Evolutionary conservation across 352 stramenopile species (phyloP).

Genomic region (Achlya hypogyna): DNA sequence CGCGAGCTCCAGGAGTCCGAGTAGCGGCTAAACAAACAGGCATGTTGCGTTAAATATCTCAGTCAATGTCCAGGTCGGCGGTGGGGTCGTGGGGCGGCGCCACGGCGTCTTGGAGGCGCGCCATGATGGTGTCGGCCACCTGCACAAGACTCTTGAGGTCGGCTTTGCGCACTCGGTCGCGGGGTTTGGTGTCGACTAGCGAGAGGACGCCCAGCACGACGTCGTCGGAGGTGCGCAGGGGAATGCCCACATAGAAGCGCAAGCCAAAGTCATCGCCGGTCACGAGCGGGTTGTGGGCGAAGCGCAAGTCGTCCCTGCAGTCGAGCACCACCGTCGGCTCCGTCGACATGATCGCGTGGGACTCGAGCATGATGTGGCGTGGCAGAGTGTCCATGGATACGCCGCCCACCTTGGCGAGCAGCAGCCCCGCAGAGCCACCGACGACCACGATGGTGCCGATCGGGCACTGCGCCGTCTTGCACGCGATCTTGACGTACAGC

Average conservation of each 20-base stretch:
- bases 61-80: constrained; percentile 16
- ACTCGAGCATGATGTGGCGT: constrained; percentile 62
- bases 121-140: constrained; percentile 55
- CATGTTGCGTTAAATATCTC: background rate
- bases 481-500: constrained; percentile 61
- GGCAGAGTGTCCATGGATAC: constrained; percentile 69
- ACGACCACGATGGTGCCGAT: constrained; percentile 64
- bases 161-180: constrained; percentile 49
- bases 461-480: constrained; percentile 54
- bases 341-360: constrained; percentile 66
- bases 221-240: constrained; percentile 58
- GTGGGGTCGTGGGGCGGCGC: background rate
- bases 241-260: constrained; percentile 69
- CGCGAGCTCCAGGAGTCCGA: constrained; percentile 67
- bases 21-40: background rate
- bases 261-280: constrained; percentile 38
- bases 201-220: constrained; percentile 62
- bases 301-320: constrained; percentile 60
- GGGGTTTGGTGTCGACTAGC: constrained; percentile 52
- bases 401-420: constrained; percentile 56
- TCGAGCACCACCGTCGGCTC: constrained; percentile 68
- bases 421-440: constrained; percentile 56
- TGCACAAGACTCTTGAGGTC: constrained; percentile 60
- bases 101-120: constrained; percentile 19
- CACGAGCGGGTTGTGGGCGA: constrained; percentile 67